Percentiles rank a stretch among this genome's conserved stretches.
These are phyloP conservation scores for Coccomyxa subellipsoidea DNA, from an alignment of 163 green algal genomes.

Conservation along the genomic window DNA sequence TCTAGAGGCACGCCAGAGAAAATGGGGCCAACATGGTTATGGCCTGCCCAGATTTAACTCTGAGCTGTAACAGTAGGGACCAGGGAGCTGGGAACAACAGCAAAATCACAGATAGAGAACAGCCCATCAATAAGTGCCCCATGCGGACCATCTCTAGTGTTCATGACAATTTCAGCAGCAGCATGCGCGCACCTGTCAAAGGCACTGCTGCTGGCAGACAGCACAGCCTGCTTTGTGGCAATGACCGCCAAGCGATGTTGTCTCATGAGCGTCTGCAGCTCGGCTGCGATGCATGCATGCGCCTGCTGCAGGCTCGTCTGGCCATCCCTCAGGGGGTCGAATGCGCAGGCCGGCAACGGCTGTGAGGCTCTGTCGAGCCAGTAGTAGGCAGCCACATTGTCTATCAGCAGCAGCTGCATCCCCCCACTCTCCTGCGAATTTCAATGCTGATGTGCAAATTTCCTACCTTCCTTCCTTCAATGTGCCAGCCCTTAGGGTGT, in stretches of 20 bases:
- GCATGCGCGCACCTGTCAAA: conserved; percentile 2
- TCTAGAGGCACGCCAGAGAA: too few species aligned
- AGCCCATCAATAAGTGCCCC: too few species aligned
- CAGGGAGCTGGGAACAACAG: too few species aligned
- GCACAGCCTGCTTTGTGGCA: not conserved
- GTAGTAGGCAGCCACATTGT: conserved; percentile 41
- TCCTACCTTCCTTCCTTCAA: too few species aligned
- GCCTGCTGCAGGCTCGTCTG: conserved; percentile 20
- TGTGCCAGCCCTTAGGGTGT: too few species aligned
- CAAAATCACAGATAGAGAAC: too few species aligned
- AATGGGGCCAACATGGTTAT: too few species aligned
- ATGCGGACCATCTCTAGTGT: too few species aligned
- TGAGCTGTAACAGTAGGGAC: too few species aligned
- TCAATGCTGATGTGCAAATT: not conserved
- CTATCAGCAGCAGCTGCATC: conserved; percentile 31
- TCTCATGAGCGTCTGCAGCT: conserved; percentile 23
- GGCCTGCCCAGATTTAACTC: too few species aligned
- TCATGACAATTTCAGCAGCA: too few species aligned
- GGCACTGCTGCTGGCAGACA: not conserved
- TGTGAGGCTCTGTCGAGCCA: conserved; percentile 28
- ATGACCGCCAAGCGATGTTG: conserved; percentile 2
- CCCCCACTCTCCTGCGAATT: conserved; percentile 17
- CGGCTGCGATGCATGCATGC: conserved; percentile 21
- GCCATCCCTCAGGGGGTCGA: not conserved
- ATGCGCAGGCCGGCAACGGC: not conserved